A percentile compares a stretch with the other conserved stretches of the same genome.
phyloP scores from a whole-genome alignment of 2,329 filamentous ascomycete genomes.

The Fusarium lyarnte region DNA sequence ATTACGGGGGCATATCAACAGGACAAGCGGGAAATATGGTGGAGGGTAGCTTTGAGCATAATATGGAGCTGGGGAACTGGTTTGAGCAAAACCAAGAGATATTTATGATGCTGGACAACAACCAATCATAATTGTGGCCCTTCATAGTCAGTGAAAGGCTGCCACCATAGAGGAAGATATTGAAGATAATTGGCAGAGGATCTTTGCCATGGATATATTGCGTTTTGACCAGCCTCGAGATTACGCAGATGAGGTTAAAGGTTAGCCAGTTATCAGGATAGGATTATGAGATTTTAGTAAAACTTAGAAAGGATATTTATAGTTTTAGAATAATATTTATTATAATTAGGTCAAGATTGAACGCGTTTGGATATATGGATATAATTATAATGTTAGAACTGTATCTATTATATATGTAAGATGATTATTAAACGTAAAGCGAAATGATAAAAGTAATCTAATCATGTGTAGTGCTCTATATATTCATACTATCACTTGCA shows the following conservation, averaged over 20 bases:
- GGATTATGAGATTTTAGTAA: not conserved
- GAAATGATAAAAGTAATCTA: not conserved
- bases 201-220: not conserved
- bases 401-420: not conserved
- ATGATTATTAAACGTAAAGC: rapidly evolving
- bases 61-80: conserved; percentile 9
- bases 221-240: not conserved
- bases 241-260: not conserved
- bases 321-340: not conserved
- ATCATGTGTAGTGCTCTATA: too few relatives aligned
- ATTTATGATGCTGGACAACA: conserved; percentile 12
- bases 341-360: not conserved
- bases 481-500: rapidly evolving
- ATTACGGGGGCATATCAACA: rapidly evolving
- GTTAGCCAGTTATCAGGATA: not conserved
- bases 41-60: not conserved
- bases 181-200: not conserved
- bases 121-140: not conserved
- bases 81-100: conserved; percentile 21
- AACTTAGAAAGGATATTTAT: not conserved
- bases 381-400: not conserved
- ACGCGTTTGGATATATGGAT: not conserved
- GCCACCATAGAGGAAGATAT: rapidly evolving
- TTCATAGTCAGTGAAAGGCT: rapidly evolving
- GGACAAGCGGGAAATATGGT: not conserved